Conservation (phyloP, 441 rosid species). For the California macrophylla region DNA sequence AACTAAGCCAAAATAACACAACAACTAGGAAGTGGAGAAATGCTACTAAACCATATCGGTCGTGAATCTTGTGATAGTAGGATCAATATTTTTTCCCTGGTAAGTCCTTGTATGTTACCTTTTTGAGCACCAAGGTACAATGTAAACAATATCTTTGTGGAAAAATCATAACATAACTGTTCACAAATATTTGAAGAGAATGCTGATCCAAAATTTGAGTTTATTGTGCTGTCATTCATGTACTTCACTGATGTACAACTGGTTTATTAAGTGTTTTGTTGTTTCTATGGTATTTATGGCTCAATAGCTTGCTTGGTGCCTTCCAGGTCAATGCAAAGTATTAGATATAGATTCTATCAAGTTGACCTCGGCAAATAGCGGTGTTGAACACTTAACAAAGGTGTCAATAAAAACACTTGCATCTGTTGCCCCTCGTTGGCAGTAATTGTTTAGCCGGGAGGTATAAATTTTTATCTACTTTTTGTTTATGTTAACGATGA, state of each 20-base stretch:
- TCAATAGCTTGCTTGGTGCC: neutral
- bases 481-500: neutral
- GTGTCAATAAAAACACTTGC: slow-evolving; percentile 67
- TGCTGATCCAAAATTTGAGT: neutral
- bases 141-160: neutral
- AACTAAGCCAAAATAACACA: slow-evolving; percentile 77
- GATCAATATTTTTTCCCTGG: neutral
- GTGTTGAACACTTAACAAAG: slow-evolving; percentile 77
- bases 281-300: neutral
- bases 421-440: slow-evolving; percentile 80
- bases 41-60: slow-evolving; percentile 79
- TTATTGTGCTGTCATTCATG: neutral
- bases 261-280: neutral
- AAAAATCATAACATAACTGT: neutral
- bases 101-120: neutral
- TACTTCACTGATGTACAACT: neutral
- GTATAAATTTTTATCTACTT: slow-evolving; percentile 22
- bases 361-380: slow-evolving; percentile 84
- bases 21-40: slow-evolving; percentile 90
- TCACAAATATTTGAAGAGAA: neutral
- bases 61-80: slow-evolving; percentile 88
- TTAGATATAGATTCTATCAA: slow-evolving; percentile 62
- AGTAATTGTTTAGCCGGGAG: slow-evolving; percentile 94
- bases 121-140: neutral
- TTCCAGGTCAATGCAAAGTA: slow-evolving; percentile 87